Conservation (phyloP, 169 alveolate species). For the Babesia ovis region DNA sequence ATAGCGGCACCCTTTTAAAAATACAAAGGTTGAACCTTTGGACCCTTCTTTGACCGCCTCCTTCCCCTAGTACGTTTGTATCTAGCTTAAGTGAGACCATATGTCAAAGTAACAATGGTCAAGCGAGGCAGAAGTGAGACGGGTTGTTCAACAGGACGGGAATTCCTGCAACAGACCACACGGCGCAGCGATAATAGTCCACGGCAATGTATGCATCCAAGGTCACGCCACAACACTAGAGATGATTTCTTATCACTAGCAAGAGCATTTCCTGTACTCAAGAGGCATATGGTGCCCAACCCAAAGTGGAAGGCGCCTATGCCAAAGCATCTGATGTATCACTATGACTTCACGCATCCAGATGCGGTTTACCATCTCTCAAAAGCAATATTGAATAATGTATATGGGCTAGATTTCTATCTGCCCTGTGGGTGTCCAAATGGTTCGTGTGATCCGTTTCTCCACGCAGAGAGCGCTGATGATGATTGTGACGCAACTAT, state of each 20-base stretch:
- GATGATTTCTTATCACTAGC: slow-evolving; percentile 51
- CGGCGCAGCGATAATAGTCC: background rate
- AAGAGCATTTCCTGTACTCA: slow-evolving; percentile 46
- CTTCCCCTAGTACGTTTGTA: background rate
- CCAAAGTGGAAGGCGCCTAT: slow-evolving; percentile 49
- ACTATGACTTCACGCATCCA: slow-evolving; percentile 56
- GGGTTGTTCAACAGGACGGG: background rate
- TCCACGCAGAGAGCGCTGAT: slow-evolving; percentile 3
- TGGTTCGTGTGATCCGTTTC: slow-evolving; percentile 34
- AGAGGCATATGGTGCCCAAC: slow-evolving; percentile 59
- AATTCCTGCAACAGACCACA: background rate
- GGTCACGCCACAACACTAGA: slow-evolving; percentile 28
- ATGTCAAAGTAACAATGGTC: background rate
- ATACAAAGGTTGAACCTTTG: no score
- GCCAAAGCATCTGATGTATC: slow-evolving; percentile 58
- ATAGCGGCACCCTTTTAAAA: background rate
- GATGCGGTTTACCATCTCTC: slow-evolving; percentile 68
- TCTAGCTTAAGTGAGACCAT: background rate
- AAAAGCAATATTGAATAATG: slow-evolving; percentile 43
- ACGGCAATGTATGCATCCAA: slow-evolving; percentile 27
- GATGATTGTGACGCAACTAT: background rate
- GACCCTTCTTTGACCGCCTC: no score
- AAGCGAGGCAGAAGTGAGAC: slow-evolving; percentile 8
- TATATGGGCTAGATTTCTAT: slow-evolving; percentile 42
- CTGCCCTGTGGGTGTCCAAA: slow-evolving; percentile 64